Percentiles rank a stretch among this genome's conserved stretches.
Conservation (phyloP, 1,139 yeast species). For the Zygosaccharomyces sapae region DNA sequence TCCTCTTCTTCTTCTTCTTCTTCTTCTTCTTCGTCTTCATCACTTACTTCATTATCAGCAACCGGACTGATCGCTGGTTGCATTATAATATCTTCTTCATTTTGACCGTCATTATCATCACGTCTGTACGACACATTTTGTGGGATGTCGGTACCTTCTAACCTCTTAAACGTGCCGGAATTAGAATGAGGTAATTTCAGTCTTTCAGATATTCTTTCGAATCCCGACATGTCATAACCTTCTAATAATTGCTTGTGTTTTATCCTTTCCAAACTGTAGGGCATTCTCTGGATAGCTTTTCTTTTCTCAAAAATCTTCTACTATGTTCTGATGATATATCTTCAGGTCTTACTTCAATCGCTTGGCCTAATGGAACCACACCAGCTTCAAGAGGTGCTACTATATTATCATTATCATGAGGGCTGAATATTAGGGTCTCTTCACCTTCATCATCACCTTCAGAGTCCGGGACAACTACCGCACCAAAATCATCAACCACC, state of each 20-base stretch:
- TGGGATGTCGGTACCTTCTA: not conserved
- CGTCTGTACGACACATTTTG: constrained; percentile 1
- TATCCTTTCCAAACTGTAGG: constrained; percentile 35
- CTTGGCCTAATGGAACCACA: constrained; percentile 1
- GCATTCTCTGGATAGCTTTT: constrained; percentile 35
- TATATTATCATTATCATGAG: constrained; percentile 3
- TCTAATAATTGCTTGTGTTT: constrained; percentile 31
- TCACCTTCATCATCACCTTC: constrained; percentile 20
- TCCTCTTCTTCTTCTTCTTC: constrained; percentile 4
- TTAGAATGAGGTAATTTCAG: constrained; percentile 12
- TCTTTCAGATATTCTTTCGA: constrained; percentile 16
- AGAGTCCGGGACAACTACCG: constrained; percentile 21
- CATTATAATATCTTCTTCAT: not conserved
- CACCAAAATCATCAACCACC: constrained; percentile 13
- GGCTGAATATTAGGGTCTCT: constrained; percentile 2
- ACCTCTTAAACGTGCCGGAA: not conserved
- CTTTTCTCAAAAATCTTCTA: constrained; percentile 27
- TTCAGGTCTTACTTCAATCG: not conserved
- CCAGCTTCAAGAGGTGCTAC: constrained; percentile 1
- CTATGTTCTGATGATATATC: not conserved
- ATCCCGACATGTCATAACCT: constrained; percentile 29
- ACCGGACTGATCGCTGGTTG: not conserved
- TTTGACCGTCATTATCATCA: not conserved
- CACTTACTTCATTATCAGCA: constrained; percentile 7
- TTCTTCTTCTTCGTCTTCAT: not conserved